Evolutionary conservation across 2,329 filamentous ascomycete species (phyloP), one percentile per base, ranked within the genome.

Genomic region (Mycosphaerella sp.): DNA sequence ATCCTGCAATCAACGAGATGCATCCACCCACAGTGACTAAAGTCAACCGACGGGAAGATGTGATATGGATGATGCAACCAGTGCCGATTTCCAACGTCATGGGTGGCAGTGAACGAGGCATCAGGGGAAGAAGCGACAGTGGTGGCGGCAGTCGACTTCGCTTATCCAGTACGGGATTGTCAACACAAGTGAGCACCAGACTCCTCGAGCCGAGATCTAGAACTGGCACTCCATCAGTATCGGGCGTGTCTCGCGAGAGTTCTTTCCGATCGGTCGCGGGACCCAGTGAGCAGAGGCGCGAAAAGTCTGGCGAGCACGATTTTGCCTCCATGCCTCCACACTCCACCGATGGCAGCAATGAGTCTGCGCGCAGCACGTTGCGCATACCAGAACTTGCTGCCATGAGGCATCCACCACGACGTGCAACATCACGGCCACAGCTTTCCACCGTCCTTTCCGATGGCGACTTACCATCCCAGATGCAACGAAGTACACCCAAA

Each of bases 1-100:
- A 74, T 66, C 63, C 72, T 85, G 64, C 89, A 85, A 6, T 89
- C 82, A 69, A 88, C 83, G 71, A 86, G 81, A 53, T 86, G 84
- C 11, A 79, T 77, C 38, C 83, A 81, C 67, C 82, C 76, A 66
- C 64, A 2, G 66, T 69, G 31, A 67, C 65, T 7, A 66, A 61
- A 10, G 61, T 68, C 32, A 47, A 57, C 17, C 60, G 61, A 9
- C 54, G 58, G 14, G 82, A 83, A 51, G 89, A 87, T 56, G 85
- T 87, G 51, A 80, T 79, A 66, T 96, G 91, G 91, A 95, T 96
- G 90, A 76, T 95, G 48, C 89, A 95, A 66, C 91, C 91, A 2
- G 89, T 90, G 1, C 91, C 91, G n/a, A 82, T 85, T 34, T 89
- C 91, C 53, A 90, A 86, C 69, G 78, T 95, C 56, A 96, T 96